Percentiles rank a stretch among this genome's conserved stretches.
phyloP scores from a whole-genome alignment of 306 rosid genomes.

The Senna siamea region DNA sequence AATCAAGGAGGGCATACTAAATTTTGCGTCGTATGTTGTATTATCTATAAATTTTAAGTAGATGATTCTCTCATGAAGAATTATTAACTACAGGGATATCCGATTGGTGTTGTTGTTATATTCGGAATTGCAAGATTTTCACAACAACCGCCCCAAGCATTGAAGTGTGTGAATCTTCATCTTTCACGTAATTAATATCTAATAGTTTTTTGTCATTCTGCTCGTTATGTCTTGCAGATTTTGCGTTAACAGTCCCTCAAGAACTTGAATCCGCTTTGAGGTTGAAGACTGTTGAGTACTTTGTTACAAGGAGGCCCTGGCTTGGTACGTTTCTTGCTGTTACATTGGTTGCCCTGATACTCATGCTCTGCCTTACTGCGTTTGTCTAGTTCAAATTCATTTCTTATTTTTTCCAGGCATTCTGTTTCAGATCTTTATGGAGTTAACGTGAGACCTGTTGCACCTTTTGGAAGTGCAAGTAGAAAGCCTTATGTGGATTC shows the following conservation, averaged over 20 bases:
- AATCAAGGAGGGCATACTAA: not conserved
- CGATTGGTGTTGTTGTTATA: conserved; percentile 2
- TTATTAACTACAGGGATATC: conserved; percentile 16
- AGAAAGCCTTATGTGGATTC: conserved; percentile 75
- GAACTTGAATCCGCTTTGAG: conserved; percentile 81
- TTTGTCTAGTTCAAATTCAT: conserved; percentile 5
- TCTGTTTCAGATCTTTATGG: conserved; percentile 91
- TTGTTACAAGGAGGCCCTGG: conserved; percentile 92
- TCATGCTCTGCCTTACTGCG: not conserved
- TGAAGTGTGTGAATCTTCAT: conserved; percentile 25
- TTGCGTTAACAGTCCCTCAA: conserved; percentile 58
- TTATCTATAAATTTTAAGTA: conserved; percentile 4
- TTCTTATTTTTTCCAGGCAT: conserved; percentile 50
- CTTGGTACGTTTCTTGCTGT: conserved; percentile 63
- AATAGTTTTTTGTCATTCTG: not conserved
- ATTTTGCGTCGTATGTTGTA: not conserved
- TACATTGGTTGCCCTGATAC: conserved; percentile 7
- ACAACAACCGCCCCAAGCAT: not conserved
- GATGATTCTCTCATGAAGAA: not conserved
- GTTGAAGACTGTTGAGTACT: conserved; percentile 73
- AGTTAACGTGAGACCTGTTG: conserved; percentile 91
- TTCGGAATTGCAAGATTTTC: conserved; percentile 1
- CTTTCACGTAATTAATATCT: not conserved
- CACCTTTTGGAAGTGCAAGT: conserved; percentile 89
- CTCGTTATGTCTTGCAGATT: conserved; percentile 54